These are phyloP conservation scores for Pulveroboletus sp. DNA, from an alignment of 768 basidiomycete genomes.

Conservation along the genomic window DNA sequence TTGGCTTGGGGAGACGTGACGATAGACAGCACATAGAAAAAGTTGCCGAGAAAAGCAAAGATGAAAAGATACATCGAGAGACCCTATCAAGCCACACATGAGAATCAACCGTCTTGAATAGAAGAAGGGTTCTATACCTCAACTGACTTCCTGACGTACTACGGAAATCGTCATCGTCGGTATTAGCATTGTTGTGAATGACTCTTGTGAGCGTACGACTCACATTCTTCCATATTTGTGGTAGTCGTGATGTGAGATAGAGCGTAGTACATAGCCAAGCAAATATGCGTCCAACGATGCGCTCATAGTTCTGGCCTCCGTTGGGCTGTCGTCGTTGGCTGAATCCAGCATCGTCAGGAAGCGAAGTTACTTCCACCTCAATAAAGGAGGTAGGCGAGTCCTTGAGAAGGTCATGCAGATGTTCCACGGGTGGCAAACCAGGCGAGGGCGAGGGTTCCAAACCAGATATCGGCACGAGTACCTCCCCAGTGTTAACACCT, in stretches of 20 bases:
- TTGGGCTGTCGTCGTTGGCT: constrained; percentile 16
- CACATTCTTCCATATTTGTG: constrained; percentile 99
- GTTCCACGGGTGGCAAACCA: constrained; percentile 10
- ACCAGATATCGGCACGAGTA: constrained; percentile 34
- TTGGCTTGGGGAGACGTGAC: constrained; percentile 66
- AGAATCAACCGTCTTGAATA: constrained; percentile 5
- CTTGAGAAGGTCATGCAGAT: constrained; percentile 9
- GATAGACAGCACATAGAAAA: constrained; percentile 89
- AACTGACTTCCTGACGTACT: constrained; percentile 89
- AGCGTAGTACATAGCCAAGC: constrained; percentile 94
- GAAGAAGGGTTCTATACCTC: constrained; percentile 44
- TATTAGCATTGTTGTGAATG: constrained; percentile 1
- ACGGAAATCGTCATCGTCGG: constrained; percentile 5
- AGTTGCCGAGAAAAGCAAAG: constrained; percentile 91
- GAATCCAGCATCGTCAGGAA: constrained; percentile 1
- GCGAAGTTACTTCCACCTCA: constrained; percentile 18
- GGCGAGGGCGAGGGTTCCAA: neutral
- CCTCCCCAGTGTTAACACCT: constrained; percentile 42
- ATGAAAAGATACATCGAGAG: constrained; percentile 92
- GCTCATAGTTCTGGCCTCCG: constrained; percentile 40
- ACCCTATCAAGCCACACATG: constrained; percentile 47
- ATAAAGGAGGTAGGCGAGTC: constrained; percentile 1
- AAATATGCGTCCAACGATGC: constrained; percentile 80
- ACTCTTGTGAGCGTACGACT: constrained; percentile 32
- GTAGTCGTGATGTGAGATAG: constrained; percentile 89